Conservation (phyloP, 768 basidiomycete genomes). For the Omphalotus guepiniiformis region DNA sequence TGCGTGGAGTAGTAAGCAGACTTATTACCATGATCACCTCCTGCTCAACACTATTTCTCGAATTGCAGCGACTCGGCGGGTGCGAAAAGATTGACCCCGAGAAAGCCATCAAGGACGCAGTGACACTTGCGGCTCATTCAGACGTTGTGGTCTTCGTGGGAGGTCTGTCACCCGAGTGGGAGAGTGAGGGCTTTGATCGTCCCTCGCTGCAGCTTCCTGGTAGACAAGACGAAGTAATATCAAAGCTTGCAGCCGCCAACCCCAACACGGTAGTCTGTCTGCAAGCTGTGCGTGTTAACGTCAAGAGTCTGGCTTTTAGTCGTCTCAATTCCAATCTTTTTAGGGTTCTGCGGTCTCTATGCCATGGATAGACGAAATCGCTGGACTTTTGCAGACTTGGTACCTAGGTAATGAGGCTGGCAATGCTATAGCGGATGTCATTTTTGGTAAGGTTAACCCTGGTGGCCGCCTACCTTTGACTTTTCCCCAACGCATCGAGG, state of each 20-base stretch:
- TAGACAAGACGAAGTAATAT: slow-evolving; percentile 54
- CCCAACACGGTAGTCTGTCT: slow-evolving; percentile 54
- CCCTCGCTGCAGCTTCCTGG: slow-evolving; percentile 57
- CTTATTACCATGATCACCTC: not conserved
- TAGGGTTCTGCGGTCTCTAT: slow-evolving; percentile 69
- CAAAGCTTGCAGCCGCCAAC: slow-evolving; percentile 48
- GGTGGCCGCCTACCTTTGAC: slow-evolving; percentile 56
- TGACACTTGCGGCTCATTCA: slow-evolving; percentile 44
- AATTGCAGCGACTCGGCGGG: slow-evolving; percentile 59
- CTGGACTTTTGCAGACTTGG: slow-evolving; percentile 58
- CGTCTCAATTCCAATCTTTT: not conserved
- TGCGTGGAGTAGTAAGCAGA: slow-evolving; percentile 55
- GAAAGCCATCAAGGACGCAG: slow-evolving; percentile 52
- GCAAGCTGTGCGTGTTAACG: slow-evolving; percentile 42
- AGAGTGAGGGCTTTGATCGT: slow-evolving; percentile 73
- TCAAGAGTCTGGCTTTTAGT: not conserved
- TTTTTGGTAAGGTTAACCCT: slow-evolving; percentile 61
- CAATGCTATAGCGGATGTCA: slow-evolving; percentile 61
- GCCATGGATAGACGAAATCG: slow-evolving; percentile 63
- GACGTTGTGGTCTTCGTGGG: slow-evolving; percentile 58
- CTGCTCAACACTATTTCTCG: not conserved
- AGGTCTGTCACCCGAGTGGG: slow-evolving; percentile 69
- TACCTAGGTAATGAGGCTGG: slow-evolving; percentile 64
- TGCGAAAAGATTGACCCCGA: slow-evolving; percentile 57
- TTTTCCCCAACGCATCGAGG: slow-evolving; percentile 54